Conservation (phyloP, 2,329 filamentous ascomycete species). For the Lecanicillium sp. region DNA sequence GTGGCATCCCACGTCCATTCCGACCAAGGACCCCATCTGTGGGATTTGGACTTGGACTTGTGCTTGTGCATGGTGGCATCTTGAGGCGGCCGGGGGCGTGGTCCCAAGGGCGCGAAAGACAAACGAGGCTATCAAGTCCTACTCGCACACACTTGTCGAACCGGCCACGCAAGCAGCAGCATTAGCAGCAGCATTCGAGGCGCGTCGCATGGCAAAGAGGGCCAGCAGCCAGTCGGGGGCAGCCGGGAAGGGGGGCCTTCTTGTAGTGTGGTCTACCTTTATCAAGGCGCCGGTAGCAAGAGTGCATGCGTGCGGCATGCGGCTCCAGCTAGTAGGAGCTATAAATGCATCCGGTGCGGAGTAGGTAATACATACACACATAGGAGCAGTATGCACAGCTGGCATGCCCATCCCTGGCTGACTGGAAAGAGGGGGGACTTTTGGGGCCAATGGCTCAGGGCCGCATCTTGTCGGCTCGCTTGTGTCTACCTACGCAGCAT, state of each 20-base stretch:
- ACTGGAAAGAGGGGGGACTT: conserved; percentile 2
- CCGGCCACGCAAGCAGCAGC: too few species aligned
- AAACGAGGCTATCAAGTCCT: too few species aligned
- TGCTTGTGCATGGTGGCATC: conserved; percentile 22
- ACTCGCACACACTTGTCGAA: too few species aligned
- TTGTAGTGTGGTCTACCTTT: too few species aligned
- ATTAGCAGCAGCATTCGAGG: too few species aligned
- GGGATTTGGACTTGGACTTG: conserved; percentile 18
- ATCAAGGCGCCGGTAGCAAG: too few species aligned
- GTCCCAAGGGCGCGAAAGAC: too few species aligned
- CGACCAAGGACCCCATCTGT: conserved; percentile 19
- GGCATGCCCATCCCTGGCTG: not conserved
- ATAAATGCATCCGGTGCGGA: too few species aligned
- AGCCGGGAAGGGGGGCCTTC: conserved; percentile 6
- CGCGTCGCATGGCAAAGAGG: too few species aligned
- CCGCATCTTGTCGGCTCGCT: conserved; percentile 3
- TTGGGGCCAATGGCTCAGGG: conserved; percentile 2
- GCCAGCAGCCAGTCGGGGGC: too few species aligned
- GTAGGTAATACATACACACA: too few species aligned
- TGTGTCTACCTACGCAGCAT: conserved; percentile 3
- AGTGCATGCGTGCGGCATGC: conserved; percentile 3
- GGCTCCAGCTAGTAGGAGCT: not conserved
- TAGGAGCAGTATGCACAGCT: too few species aligned
- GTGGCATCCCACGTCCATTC: conserved; percentile 17
- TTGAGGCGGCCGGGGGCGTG: conserved; percentile 14